Base-by-base conservation (phyloP, 2,329 filamentous ascomycete species). In the Annulohypoxylon truncatum region DNA sequence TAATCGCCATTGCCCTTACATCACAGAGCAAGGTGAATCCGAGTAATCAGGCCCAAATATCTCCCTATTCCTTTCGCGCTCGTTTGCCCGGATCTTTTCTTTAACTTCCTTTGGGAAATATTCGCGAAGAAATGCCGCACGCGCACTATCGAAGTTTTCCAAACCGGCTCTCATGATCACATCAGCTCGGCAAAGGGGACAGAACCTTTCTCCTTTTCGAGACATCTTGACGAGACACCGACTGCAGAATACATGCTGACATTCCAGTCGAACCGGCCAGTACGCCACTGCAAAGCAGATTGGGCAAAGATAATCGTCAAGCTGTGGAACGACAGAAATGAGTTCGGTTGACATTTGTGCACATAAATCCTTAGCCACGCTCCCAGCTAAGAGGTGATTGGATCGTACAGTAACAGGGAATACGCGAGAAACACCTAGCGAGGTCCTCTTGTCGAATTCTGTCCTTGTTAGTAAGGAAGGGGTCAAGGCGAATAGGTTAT, bases 371-470 rank as follows among this genome's bases (percentile, higher is more conserved):
- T 90, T 91, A 42, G 93, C 91, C 67, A 96, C 87, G 55, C 85
- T 86, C 63, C 88, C 86, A 1, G 90, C 84, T 64, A 92, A 83
- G 35, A 91, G 85, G 50, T 85, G 84, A 20, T 87, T 84, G 2
- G 88, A 85, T 56, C 84, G 81, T 55, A 92, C 83, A 22, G 83
- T 81, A 7, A 82, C 80, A 0, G 89, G 87, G 69, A 93, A 91
- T 0, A 83, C 84, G 33, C 85, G 81, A 38, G 88, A 88, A 0
- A 90, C 89, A 24, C 90, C 89, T 18, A 96, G 82, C 0, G 90
- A 88, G 1, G 93, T 97, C 63, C 89, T 87, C 79, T 97, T 97
- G 79, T 96, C 92, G 76, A 97, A 97, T 79, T 95, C 89, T 94
- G 68, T 6, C 3, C 31, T 26, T 2, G 18, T 59, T 69, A 65